Evolutionary conservation across 768 basidiomycete species (phyloP).

Genomic region (Macrolepiota fuliginosa): DNA sequence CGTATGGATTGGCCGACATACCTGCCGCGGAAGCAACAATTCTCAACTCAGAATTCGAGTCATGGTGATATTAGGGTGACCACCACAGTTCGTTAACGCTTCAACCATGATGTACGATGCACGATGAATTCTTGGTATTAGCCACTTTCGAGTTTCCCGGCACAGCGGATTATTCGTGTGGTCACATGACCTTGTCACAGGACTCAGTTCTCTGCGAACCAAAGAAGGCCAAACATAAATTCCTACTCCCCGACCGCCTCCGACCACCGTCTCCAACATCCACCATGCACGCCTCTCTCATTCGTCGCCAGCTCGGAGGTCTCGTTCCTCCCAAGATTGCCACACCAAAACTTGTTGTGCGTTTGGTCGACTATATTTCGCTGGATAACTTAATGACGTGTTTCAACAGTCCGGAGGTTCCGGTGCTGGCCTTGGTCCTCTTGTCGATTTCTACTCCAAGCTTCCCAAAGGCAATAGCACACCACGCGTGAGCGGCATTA

Average conservation of each 20-base stretch:
- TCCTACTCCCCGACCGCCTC: conserved; percentile 23
- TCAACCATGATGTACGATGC: too few relatives aligned
- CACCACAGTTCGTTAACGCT: too few relatives aligned
- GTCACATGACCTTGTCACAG: conserved; percentile 2
- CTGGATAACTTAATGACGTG: background rate
- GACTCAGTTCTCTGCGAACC: conserved; percentile 10
- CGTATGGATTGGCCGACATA: too few relatives aligned
- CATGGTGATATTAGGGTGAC: too few relatives aligned
- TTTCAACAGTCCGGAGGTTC: conserved; percentile 68
- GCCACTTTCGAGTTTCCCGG: too few relatives aligned
- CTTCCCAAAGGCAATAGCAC: conserved; percentile 87
- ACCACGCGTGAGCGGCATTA: conserved; percentile 48
- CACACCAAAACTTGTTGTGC: conserved; percentile 82
- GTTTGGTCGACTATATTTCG: too few relatives aligned
- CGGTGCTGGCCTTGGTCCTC: conserved; percentile 75
- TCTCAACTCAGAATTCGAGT: too few relatives aligned
- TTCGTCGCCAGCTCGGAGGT: conserved; percentile 80
- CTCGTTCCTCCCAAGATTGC: conserved; percentile 96
- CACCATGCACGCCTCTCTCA: conserved; percentile 47
- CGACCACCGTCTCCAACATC: conserved; percentile 25
- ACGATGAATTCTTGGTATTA: too few relatives aligned
- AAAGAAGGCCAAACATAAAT: conserved; percentile 19
- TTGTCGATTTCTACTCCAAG: conserved; percentile 96
- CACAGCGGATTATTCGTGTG: too few relatives aligned
- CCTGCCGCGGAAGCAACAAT: too few relatives aligned